A percentile compares a stretch with the other conserved stretches of the same genome.
These are phyloP conservation scores for Aureobasidium zeae DNA, from an alignment of 2,329 filamentous ascomycete species.

Conservation along the genomic window DNA sequence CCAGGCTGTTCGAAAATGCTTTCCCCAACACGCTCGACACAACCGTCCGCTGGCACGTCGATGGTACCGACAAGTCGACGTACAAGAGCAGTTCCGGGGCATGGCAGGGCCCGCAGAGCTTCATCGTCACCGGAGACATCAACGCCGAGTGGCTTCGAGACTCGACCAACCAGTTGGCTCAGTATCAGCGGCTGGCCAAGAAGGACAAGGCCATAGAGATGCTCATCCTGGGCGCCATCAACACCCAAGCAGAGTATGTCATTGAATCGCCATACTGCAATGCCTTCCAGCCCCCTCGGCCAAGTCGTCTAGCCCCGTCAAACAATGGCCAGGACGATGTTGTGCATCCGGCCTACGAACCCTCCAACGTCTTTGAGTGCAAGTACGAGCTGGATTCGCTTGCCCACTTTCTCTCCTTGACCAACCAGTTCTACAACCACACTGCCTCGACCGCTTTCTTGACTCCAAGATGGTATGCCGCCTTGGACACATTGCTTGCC, in stretches of 20 bases:
- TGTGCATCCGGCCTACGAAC: constrained; percentile 82
- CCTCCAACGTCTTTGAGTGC: constrained; percentile 84
- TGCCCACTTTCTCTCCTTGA: constrained; percentile 77
- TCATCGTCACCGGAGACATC: constrained; percentile 89
- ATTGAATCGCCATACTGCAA: constrained; percentile 96
- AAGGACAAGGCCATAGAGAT: constrained; percentile 69
- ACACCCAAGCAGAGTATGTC: constrained; percentile 90
- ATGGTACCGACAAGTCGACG: constrained; percentile 40
- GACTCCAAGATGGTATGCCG: constrained; percentile 66
- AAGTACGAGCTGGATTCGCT: constrained; percentile 98
- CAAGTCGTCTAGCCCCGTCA: constrained; percentile 61
- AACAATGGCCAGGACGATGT: constrained; percentile 72
- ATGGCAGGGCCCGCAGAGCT: constrained; percentile 82
- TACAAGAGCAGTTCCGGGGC: constrained; percentile 44
- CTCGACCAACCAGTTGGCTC: constrained; percentile 84
- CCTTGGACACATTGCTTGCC: constrained; percentile 62
- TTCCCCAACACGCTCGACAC: constrained; percentile 90
- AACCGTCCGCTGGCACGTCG: constrained; percentile 77
- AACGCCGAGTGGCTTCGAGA: constrained; percentile 88
- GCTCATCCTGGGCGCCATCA: constrained; percentile 85
- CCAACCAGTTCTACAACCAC: constrained; percentile 76
- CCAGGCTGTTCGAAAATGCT: constrained; percentile 87
- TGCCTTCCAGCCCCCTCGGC: constrained; percentile 88
- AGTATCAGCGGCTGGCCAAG: constrained; percentile 77
- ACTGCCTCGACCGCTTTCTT: constrained; percentile 72